Base-by-base conservation (phyloP, 208 protist genomes). In the Giardia muris region DNA sequence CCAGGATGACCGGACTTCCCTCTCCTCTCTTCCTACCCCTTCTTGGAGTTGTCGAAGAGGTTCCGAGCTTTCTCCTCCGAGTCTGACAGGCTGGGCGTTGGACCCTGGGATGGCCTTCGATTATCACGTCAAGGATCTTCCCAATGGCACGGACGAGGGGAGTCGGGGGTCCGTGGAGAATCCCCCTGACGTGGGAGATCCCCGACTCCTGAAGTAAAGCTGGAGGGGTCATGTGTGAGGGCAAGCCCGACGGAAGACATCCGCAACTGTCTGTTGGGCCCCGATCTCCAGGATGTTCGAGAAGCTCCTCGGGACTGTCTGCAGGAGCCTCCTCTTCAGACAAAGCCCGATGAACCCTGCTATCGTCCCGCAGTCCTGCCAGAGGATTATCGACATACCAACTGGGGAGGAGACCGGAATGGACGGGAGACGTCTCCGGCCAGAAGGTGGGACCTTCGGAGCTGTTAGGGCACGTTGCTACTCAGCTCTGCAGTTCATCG, bases 111-210 rank as follows among this genome's bases (percentile, higher is more conserved):
- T 46, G 22, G 97, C 92, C 86, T 95, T 95, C 46, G 94, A 92
- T n/a, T 94, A 93, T 47, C 90, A 46, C 47, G 22, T 99, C 98
- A 19, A 99, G 95, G 95, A 99, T 98, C 93, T 99, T 97, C n/a
- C 98, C 98, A 93, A 99, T 99, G 94, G 99, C 97, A 42, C 98
- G 95, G 0, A 98, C 99, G 94, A 99, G 99, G 3, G 99, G 95
- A 0, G 99, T 99, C 94, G 93, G 93, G 42, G 93, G 93, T 4
- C 93, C 93, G 57, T 93, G 44, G 30, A 94, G 44, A 10, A 94
- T 43, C 2, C 93, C 93, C 43, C 46, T 47, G 19, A 92, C 87
- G 46, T 92, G 76, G 2, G 89, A 3, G 10, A 92, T 1, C 2
- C 43, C 43, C 0, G 46, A n/a, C 43, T 93, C 88, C 39, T 67